Base-by-base conservation (phyloP, 495 filamentous ascomycete genomes). In the Opeltia flavorubescens region DNA sequence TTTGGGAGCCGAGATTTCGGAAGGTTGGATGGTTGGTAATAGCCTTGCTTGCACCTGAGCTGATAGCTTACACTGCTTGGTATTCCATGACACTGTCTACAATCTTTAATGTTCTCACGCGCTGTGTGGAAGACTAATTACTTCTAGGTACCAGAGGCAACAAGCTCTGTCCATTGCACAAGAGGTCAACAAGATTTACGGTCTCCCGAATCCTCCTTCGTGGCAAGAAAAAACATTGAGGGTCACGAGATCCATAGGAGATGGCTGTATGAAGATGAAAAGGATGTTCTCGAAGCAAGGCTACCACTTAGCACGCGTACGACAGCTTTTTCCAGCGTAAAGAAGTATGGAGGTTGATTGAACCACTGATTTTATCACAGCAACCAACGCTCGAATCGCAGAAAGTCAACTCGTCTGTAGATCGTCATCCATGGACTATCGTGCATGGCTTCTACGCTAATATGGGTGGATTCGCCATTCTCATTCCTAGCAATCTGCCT, bases 401-500 rank as follows among this genome's bases (percentile, higher is more conserved):
- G 36, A 15, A 13, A n/a, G n/a, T n/a, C n/a, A n/a, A 12, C 26
- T 12, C 0, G 26, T 11, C 2, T 20, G 12, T 13, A n/a, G 27
- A 24, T 17, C 43, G 43, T 24, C 29, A 46, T 11, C 44, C 46
- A 5, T 51, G 46, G 46, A 51, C 36, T 34, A 15, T 51, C 11
- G 12, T 6, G 2, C 49, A 51, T 35, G 46, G 46, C 1, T 51
- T 49, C 5, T 41, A 33, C 11, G 49, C 44, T 2, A n/a, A 20
- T 1, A 44, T 51, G 49, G 49, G 49, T 25, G 49, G 45, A 9
- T 25, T 49, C 7, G 50, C 45, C 0, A 33, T 51, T 6, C 43
- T 2, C 53, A n/a, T 80, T 75, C n/a, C 33, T 3, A 25, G 17
- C 20, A 49, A 44, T 13, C 13, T 34, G 23, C 15, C 20, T 29